Percentiles rank a stretch among this genome's conserved stretches.
These are phyloP conservation scores for Globisporangium canariense DNA, from an alignment of 352 stramenopile species.

Conservation along the genomic window DNA sequence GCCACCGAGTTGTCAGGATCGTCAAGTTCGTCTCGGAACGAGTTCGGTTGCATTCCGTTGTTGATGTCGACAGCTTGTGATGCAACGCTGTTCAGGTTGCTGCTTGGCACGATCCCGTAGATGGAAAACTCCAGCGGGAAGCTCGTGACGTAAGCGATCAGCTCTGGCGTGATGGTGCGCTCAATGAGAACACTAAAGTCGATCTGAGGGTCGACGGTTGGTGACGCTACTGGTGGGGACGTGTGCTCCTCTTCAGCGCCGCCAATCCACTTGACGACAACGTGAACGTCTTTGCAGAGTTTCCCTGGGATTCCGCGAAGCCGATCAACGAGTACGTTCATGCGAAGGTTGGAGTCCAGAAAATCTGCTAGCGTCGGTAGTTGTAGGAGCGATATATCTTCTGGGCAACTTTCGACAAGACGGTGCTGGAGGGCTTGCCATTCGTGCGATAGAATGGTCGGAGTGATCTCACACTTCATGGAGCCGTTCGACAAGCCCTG, in stretches of 20 bases:
- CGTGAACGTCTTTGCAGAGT: slow-evolving; percentile 64
- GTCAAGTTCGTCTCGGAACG: slow-evolving; percentile 20
- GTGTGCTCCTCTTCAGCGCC: slow-evolving; percentile 29
- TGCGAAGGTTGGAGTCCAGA: slow-evolving; percentile 48
- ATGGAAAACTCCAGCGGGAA: slow-evolving; percentile 57
- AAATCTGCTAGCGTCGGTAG: slow-evolving; percentile 46
- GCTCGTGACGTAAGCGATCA: slow-evolving; percentile 39
- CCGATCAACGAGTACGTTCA: slow-evolving; percentile 47
- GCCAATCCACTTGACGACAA: slow-evolving; percentile 49
- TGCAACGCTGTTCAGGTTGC: slow-evolving; percentile 68
- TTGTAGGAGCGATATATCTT: slow-evolving; percentile 32
- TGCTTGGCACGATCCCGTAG: slow-evolving; percentile 74
- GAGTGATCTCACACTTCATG: slow-evolving; percentile 56
- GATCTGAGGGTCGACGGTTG: slow-evolving; percentile 58
- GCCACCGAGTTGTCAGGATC: slow-evolving; percentile 29
- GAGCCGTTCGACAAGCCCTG: slow-evolving; percentile 31
- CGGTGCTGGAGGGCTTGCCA: slow-evolving; percentile 69
- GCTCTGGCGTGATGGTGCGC: slow-evolving; percentile 39
- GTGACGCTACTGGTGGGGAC: slow-evolving; percentile 39
- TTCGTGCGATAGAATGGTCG: slow-evolving; percentile 67
- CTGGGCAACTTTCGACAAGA: slow-evolving; percentile 51
- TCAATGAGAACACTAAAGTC: slow-evolving; percentile 62
- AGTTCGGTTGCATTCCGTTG: slow-evolving; percentile 16
- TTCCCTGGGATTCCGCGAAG: slow-evolving; percentile 67
- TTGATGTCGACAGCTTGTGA: slow-evolving; percentile 39